Evolutionary conservation across 495 filamentous ascomycete genomes (phyloP).

Genomic region (Xylaria acuta): DNA sequence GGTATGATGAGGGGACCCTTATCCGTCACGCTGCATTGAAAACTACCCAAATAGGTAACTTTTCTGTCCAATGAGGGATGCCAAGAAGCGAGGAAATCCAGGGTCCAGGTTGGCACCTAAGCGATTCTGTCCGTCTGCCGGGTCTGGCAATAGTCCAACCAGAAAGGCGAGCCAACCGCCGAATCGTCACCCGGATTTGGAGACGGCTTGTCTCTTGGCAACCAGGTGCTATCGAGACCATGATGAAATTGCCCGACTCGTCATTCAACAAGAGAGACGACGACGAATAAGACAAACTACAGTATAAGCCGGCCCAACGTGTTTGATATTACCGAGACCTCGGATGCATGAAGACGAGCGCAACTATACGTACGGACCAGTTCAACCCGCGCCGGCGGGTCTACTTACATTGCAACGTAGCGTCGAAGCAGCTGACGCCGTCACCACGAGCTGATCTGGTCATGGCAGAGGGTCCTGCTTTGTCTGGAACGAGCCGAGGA

Average conservation of each 20-base stretch:
- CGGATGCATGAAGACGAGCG: background rate
- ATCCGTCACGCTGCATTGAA: background rate
- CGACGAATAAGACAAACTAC: background rate
- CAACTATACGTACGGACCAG: background rate
- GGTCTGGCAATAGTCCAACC: background rate
- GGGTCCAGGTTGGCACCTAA: slow-evolving; percentile 2
- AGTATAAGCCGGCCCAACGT: background rate
- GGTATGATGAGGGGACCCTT: background rate
- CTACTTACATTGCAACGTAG: slow-evolving; percentile 14
- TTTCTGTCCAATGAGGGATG: slow-evolving; percentile 13
- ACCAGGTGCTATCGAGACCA: background rate
- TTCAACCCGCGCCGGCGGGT: background rate
- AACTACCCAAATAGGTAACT: slow-evolving; percentile 13
- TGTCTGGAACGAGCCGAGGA: slow-evolving; percentile 23
- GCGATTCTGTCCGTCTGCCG: background rate
- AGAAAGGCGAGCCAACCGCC: slow-evolving; percentile 1
- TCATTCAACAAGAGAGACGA: background rate
- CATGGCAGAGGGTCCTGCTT: slow-evolving; percentile 2
- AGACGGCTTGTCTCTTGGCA: slow-evolving; percentile 11
- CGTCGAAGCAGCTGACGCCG: slow-evolving; percentile 8
- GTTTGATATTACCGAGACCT: background rate
- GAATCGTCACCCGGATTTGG: slow-evolving; percentile 10
- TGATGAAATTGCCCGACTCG: slow-evolving; percentile 9
- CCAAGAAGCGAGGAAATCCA: slow-evolving; percentile 24
- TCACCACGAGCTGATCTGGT: slow-evolving; percentile 4